Evolutionary conservation across 1,139 yeast species (phyloP).

Genomic region (Kluyveromyces sp.): DNA sequence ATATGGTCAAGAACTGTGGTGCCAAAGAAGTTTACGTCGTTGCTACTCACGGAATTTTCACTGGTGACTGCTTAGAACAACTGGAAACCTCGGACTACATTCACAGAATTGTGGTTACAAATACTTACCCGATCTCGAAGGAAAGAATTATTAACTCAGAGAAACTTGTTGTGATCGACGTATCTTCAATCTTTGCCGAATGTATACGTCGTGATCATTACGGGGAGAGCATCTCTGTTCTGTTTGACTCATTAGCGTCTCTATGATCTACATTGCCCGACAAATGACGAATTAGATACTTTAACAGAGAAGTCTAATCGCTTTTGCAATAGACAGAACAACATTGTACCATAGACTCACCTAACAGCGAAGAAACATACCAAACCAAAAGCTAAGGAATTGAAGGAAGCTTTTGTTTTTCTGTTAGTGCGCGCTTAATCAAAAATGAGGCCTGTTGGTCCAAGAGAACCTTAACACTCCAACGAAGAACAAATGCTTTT

Average conservation of each 20-base stretch:
- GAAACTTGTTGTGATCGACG: constrained; percentile 82
- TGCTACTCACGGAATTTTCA: constrained; percentile 94
- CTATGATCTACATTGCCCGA: constrained; percentile 27
- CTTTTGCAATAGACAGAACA: too few species aligned
- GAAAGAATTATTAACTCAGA: constrained; percentile 49
- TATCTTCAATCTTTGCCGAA: constrained; percentile 92
- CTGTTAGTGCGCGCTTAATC: too few species aligned
- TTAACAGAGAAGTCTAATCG: too few species aligned
- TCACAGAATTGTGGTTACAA: constrained; percentile 85
- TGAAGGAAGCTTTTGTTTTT: too few species aligned
- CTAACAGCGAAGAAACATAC: too few species aligned
- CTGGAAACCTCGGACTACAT: constrained; percentile 74
- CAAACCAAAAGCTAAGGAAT: too few species aligned
- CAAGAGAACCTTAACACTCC: neutral
- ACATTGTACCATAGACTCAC: neutral
- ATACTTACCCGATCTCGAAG: constrained; percentile 81
- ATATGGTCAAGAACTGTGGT: constrained; percentile 88
- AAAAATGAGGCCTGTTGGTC: neutral
- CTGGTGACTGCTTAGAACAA: constrained; percentile 75
- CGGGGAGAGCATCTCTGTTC: constrained; percentile 89
- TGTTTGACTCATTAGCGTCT: constrained; percentile 79
- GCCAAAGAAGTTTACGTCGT: constrained; percentile 85
- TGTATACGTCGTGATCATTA: constrained; percentile 97
- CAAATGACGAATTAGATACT: too few species aligned
- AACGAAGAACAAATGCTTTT: neutral